Evolutionary conservation across 139 green algal species (phyloP).

Genomic region (Chlorella vulgaris): DNA sequence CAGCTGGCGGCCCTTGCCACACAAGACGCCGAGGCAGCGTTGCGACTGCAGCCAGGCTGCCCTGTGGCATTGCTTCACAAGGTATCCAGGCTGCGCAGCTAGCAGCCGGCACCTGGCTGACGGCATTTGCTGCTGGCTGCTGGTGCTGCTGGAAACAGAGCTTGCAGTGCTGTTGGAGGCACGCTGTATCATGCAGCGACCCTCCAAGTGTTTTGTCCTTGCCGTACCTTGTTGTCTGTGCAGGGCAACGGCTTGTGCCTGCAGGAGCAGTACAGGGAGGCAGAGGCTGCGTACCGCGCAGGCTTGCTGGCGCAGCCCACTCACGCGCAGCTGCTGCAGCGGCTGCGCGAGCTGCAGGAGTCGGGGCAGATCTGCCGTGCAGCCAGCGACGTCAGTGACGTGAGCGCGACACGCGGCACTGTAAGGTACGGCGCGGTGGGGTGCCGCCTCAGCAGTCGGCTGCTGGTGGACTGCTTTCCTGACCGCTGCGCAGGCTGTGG

Average conservation of each 20-base stretch:
- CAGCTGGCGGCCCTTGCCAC: conserved; percentile 64
- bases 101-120: too few species aligned
- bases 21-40: conserved; percentile 60
- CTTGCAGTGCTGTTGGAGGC: too few species aligned
- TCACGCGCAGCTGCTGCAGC: neutral
- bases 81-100: too few species aligned
- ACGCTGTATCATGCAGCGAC: too few species aligned
- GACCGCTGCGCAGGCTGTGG: too few species aligned
- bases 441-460: too few species aligned
- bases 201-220: too few species aligned
- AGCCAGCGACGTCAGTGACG: neutral
- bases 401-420: neutral
- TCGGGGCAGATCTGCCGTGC: neutral
- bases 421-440: too few species aligned
- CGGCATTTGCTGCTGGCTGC: too few species aligned
- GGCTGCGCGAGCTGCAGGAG: neutral
- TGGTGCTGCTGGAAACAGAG: too few species aligned
- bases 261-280: conserved; percentile 59
- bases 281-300: conserved; percentile 47
- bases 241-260: conserved; percentile 56
- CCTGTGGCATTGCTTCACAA: neutral
- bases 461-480: too few species aligned
- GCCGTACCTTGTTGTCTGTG: too few species aligned
- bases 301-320: conserved; percentile 20
- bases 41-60: conserved; percentile 17